These are phyloP conservation scores for Clavariopsis aquatica DNA, from an alignment of 495 filamentous ascomycete species.

Conservation along the genomic window DNA sequence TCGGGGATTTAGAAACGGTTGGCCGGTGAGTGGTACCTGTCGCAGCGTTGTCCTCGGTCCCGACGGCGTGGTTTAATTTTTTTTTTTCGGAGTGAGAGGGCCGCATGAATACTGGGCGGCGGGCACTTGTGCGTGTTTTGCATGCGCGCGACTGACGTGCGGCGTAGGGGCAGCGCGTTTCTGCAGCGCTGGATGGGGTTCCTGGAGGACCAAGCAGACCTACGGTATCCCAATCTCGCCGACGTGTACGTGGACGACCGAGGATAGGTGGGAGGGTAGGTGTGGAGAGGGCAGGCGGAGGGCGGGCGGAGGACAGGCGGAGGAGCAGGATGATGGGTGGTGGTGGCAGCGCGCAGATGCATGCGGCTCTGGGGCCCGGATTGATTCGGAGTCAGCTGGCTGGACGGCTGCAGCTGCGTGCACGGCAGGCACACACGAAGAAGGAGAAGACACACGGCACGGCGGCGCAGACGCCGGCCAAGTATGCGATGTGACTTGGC, in stretches of 20 bases:
- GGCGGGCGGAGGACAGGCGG: no score
- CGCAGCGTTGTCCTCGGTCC: neutral
- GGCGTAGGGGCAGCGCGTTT: conserved; percentile 70
- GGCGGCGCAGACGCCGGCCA: neutral
- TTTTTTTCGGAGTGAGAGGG: conserved; percentile 13
- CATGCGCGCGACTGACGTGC: conserved; percentile 15
- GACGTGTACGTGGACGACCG: conserved; percentile 50
- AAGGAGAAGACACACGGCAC: neutral
- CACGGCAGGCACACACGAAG: no score
- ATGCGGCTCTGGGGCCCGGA: conserved; percentile 18
- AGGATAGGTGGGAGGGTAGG: no score
- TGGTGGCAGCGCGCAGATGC: neutral
- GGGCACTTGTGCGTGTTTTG: conserved; percentile 1
- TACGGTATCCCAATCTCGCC: conserved; percentile 75
- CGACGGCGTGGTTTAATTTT: conserved; percentile 4
- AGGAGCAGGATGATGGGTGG: no score
- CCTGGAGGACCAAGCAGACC: conserved; percentile 79
- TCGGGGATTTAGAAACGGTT: conserved; percentile 92
- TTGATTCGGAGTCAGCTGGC: conserved; percentile 1
- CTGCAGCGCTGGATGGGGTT: conserved; percentile 87
- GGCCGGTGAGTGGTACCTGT: conserved; percentile 61
- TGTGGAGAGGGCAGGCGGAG: no score
- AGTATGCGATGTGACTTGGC: conserved; percentile 14
- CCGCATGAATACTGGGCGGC: conserved; percentile 15
- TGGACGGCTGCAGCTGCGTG: no score